Base-by-base conservation (phyloP, 495 filamentous ascomycete species). In the Tuber aestivum region DNA sequence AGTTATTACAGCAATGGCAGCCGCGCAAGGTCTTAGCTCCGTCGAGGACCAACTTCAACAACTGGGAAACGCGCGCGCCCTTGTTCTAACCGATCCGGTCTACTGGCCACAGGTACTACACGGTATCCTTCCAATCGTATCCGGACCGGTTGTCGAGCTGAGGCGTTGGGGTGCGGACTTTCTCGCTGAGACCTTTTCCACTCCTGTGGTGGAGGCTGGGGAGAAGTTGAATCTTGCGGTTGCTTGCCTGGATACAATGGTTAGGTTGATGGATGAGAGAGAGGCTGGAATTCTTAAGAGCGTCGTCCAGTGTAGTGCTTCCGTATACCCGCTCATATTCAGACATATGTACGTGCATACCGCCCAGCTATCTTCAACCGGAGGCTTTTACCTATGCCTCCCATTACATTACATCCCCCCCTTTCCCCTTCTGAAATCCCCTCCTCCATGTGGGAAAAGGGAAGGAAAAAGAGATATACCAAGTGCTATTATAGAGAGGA, bases 91-190 rank as follows among this genome's bases (percentile, higher is more conserved):
- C 68, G 93, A 97, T 85, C 86, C 93, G 44, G 87, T 87, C 75
- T 92, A 94, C 84, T 99, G 97, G 86, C 89, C 91, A 42, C 92
- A 92, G 83, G 94, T 99, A 83, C 89, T 98, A 74, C 92, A 92
- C 83, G 93, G 92, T 40, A 93, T 97, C 74, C 87, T 97, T 7
- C 93, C 94, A 37, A 93, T 98, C 82, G 91, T 97, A 81, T 80
- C 81, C 7, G 91, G 91, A 42, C 88, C 91, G n/a, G 86, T 87
- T 72, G 84, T 97, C 32, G 93, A 97, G 84, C 85, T 97, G 79
- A 91, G 93, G 84, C 87, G 94, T 91, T 99, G 96, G 96, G 96
- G 94, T 37, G 90, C 94, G 37, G 94, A 97, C 40, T 99, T 99
- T 83, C 87, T 99, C 50, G 95, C 96, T 56, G 95, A 99, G 86